Evolutionary conservation across 371 early-diverging fungal genomes (phyloP).

Genomic region (Mucor racemosus): DNA sequence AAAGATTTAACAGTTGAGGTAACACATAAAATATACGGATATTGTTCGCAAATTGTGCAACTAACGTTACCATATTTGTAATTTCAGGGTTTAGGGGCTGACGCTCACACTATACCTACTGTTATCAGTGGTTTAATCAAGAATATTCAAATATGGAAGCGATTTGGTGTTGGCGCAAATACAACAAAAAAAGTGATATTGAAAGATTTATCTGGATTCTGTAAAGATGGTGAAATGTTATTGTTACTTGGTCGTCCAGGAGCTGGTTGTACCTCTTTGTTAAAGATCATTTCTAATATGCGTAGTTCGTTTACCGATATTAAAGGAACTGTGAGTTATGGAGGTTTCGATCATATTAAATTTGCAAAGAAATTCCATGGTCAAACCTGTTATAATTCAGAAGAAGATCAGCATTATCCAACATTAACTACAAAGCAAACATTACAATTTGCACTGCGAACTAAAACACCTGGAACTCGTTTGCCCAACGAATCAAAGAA

Average conservation of each 20-base stretch:
- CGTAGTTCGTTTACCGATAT: constrained; percentile 61
- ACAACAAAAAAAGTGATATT: constrained; percentile 46
- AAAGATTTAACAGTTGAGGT: constrained; percentile 48
- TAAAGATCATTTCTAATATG: constrained; percentile 69
- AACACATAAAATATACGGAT: background rate
- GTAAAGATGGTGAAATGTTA: constrained; percentile 73
- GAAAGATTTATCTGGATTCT: constrained; percentile 61
- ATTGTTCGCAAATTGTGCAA: background rate
- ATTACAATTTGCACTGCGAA: constrained; percentile 63
- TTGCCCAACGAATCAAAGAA: constrained; percentile 41
- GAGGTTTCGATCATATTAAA: constrained; percentile 59
- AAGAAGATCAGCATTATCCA: constrained; percentile 75
- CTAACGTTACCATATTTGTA: background rate
- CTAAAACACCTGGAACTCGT: constrained; percentile 66
- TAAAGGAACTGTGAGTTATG: constrained; percentile 61
- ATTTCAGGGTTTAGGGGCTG: constrained; percentile 44
- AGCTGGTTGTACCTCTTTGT: constrained; percentile 70
- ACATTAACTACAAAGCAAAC: constrained; percentile 72
- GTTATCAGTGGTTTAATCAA: constrained; percentile 23
- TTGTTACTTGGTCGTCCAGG: constrained; percentile 76
- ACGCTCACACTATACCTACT: constrained; percentile 44
- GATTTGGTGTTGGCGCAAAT: constrained; percentile 20
- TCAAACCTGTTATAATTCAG: constrained; percentile 70
- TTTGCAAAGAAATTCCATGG: constrained; percentile 60
- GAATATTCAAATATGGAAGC: constrained; percentile 38